Base-by-base conservation (phyloP, 345 rosid species). In the Nephelium lappaceum region DNA sequence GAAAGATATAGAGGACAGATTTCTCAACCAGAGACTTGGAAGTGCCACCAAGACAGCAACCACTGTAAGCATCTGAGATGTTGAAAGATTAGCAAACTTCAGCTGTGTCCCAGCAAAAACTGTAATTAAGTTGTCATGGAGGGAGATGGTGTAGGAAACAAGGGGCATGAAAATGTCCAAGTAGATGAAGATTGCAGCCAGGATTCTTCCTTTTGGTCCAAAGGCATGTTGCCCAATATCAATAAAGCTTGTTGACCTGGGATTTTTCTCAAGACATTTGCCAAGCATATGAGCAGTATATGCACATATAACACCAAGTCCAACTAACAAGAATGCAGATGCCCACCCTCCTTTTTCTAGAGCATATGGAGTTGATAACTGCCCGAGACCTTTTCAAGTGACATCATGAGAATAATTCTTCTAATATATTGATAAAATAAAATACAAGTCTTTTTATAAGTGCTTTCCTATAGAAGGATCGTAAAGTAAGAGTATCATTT, bases 91-190 rank as follows among this genome's bases (percentile, higher is more conserved):
- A 6, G 77, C 38, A 8, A 75, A 18, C 19, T 80, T 12, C 1
- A 84, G 8, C 23, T 18, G 41, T 1, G 80, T 79, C 65, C 91
- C 88, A 5, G 84, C 45, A 75, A 90, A 90, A 43, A 87, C 91
- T 16, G 83, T 84, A 15, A 15, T 19, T 19, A 93, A 72, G 84
- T 93, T 93, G 84, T 93, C 98, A 75, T 93, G 96, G 47, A 93
- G 96, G 5, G 93, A 87, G 77, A 93, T 93, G 49, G 98, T 93
- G 87, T 90, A 93, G 51, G 94, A 90, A 12, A 92, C 91, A 38
- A 92, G 91, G 61, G 91, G 86, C 98, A 93, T 89, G 91, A 93
- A 92, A 39, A 90, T 90, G 81, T 84, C 91, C 75, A 89, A 38
- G 89, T 86, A 90, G 81, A 92, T 81, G 81, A 88, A 86, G 67